A percentile compares a stretch with the other conserved stretches of the same genome.
phyloP scores from a whole-genome alignment of 495 filamentous ascomycete species.

The Xylaria nigripes region DNA sequence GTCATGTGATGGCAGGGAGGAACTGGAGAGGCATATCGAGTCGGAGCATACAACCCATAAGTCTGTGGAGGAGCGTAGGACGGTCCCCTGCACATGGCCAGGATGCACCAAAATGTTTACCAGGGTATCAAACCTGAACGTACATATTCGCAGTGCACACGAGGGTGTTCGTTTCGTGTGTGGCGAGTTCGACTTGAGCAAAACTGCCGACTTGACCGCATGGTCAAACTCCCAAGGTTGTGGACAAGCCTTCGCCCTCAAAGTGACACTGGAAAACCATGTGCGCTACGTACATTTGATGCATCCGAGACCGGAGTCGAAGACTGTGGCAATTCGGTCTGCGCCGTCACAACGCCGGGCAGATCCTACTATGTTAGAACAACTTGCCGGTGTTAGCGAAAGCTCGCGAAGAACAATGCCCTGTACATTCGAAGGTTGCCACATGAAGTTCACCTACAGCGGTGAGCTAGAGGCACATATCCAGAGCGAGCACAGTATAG shows the following conservation, averaged over 20 bases:
- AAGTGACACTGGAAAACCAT: conserved; percentile 71
- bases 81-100: conserved; percentile 51
- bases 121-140: conserved; percentile 66
- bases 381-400: conserved; percentile 54
- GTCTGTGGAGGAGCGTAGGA: conserved; percentile 52
- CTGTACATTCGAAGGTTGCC: conserved; percentile 49
- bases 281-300: conserved; percentile 67
- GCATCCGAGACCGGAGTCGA: conserved; percentile 35
- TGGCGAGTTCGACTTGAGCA: conserved; percentile 53
- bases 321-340: conserved; percentile 24
- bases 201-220: conserved; percentile 47
- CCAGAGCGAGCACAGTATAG: conserved; percentile 25
- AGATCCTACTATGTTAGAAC: conserved; percentile 27
- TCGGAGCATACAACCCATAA: conserved; percentile 53
- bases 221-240: conserved; percentile 65
- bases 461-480: conserved; percentile 64
- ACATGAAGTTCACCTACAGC: conserved; percentile 54
- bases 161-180: conserved; percentile 64
- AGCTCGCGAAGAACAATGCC: conserved; percentile 46
- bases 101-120: conserved; percentile 69
- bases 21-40: conserved; percentile 62
- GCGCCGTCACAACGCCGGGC: conserved; percentile 20
- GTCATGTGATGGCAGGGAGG: conserved; percentile 50
- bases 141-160: conserved; percentile 70
- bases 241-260: conserved; percentile 57